Conservation (phyloP, 306 rosid species). For the Gillenia trifoliata region DNA sequence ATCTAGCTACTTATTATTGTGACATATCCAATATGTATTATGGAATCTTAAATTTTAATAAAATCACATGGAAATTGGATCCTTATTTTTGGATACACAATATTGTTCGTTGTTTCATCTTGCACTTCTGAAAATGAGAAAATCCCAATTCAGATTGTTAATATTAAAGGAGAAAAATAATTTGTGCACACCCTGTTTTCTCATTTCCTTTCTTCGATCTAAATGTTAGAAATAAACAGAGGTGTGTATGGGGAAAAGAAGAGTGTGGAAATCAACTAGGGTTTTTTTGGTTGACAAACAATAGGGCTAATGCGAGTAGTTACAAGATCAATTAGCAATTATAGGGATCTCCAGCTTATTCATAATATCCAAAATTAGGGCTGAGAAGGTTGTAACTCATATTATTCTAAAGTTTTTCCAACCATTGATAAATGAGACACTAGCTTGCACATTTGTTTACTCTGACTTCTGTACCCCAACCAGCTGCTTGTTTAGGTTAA, state of each 20-base stretch:
- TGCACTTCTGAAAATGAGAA: not conserved
- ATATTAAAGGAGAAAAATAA: too few relatives aligned
- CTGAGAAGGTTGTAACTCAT: not conserved
- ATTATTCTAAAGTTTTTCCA: not conserved
- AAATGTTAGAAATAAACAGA: too few relatives aligned
- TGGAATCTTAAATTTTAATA: not conserved
- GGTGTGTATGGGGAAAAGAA: not conserved
- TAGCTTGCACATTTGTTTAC: not conserved
- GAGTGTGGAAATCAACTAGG: not conserved
- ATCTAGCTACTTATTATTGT: not conserved
- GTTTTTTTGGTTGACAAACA: not conserved
- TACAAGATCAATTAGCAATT: not conserved
- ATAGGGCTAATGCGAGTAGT: not conserved
- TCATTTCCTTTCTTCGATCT: not conserved
- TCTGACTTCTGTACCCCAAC: not conserved
- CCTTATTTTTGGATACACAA: not conserved
- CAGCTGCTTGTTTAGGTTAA: not conserved
- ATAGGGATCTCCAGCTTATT: not conserved
- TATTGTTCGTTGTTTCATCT: not conserved
- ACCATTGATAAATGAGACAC: not conserved
- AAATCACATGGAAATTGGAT: conserved; percentile 2
- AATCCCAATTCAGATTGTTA: not conserved
- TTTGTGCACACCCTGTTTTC: not conserved
- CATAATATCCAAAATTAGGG: not conserved
- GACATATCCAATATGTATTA: not conserved